Base-by-base conservation (phyloP, 768 basidiomycete species). In the Nidularia sp. region DNA sequence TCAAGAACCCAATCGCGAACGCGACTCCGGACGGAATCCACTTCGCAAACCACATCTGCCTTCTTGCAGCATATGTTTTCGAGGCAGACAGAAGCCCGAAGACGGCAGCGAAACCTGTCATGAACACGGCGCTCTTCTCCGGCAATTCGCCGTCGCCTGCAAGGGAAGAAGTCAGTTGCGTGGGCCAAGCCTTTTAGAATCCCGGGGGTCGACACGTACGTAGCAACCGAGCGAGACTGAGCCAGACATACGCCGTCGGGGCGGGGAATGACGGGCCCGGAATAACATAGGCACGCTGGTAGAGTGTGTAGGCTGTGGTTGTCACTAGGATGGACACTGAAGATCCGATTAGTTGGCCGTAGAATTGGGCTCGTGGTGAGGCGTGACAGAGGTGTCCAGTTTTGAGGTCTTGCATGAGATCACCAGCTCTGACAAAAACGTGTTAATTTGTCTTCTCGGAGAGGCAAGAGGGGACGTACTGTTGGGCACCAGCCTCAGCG, bases 331-430 rank as follows among this genome's bases (percentile, higher is more conserved):
- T 93, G 6, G 90, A 93, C 4, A 96, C 77, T 1, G 85, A 79
- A 6, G 90, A 93, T 34, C 96, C 96, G 51, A 98, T 86, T 47
- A 98, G 74, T 66, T 98, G 93, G 6, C 93, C 92, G 60, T 86
- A 95, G 66, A 98, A 97, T 63, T 96, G 96, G 2, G 93, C 92
- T 60, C 92, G 78, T 45, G 96, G 96, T 22, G 93, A 95, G 6
- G 94, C 94, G 56, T 79, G 81, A 50, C 92, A 81, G n/a, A 98
- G 73, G 66, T 97, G 92, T 0, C 96, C 96, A 2, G 96, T 97
- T 72, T 98, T 98, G 53, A 98, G 74, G 68, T 98, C 96, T 72
- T 98, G 96, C 96, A 98, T 98, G 6, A 98, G 81, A 64, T 98
- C 96, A 12, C 94, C 96, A 5, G 95, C 93, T 66, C 91, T 94